Evolutionary conservation across 2,329 filamentous ascomycete species (phyloP).

Genomic region (Chrysosporium keratinophilum): DNA sequence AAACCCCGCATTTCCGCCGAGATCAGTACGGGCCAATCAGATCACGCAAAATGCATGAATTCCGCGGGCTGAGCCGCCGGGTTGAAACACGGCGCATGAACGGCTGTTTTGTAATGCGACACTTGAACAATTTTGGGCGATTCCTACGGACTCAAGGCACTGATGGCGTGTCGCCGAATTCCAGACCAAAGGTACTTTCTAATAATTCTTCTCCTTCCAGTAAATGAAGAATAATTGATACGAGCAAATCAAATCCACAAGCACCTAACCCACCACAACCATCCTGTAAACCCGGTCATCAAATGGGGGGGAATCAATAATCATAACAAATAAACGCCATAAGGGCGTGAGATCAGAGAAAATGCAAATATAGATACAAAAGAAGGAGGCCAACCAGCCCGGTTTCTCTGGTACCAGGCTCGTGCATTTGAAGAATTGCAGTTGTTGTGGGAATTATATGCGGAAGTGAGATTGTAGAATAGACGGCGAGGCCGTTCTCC

Average conservation of each 20-base stretch:
- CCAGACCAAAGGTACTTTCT: no score
- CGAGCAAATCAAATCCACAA: neutral
- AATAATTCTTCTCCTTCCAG: no score
- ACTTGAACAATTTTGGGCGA: no score
- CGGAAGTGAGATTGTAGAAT: neutral
- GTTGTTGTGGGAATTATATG: neutral
- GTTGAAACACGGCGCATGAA: no score
- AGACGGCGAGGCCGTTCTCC: neutral
- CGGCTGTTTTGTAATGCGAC: no score
- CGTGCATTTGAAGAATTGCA: no score
- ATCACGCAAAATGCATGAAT: neutral
- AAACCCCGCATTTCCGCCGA: neutral
- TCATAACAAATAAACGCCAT: constrained; percentile 2
- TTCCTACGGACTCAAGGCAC: no score
- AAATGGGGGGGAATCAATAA: constrained; percentile 7
- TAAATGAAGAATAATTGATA: neutral
- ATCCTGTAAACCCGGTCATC: constrained; percentile 1
- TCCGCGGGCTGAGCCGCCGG: neutral
- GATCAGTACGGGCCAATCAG: neutral
- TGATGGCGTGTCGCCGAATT: no score
- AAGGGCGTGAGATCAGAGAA: neutral
- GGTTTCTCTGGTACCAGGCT: no score
- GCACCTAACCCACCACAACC: constrained; percentile 1
- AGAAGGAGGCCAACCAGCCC: neutral
- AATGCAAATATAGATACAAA: neutral